These are phyloP conservation scores for Ophiostoma sp. DNA, from an alignment of 2,329 filamentous ascomycete species.

Conservation along the genomic window DNA sequence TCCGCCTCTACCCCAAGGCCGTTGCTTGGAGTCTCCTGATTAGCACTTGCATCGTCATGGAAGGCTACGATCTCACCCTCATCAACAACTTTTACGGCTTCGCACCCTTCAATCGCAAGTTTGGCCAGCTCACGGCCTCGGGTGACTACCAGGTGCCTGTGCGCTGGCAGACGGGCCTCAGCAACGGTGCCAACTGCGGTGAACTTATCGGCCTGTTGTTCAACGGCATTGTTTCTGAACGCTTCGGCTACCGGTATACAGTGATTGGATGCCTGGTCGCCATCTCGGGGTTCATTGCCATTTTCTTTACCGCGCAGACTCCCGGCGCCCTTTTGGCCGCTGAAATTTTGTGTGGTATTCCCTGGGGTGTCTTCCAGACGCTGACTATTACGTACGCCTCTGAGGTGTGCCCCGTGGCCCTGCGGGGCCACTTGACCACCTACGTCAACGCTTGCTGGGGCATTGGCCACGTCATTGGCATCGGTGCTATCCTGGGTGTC, in stretches of 20 bases:
- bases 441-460: slow-evolving; percentile 80
- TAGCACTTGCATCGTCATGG: slow-evolving; percentile 90
- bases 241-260: slow-evolving; percentile 67
- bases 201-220: slow-evolving; percentile 67
- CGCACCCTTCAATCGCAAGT: slow-evolving; percentile 57
- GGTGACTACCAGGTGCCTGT: slow-evolving; percentile 55
- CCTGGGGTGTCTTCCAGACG: slow-evolving; percentile 44
- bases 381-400: slow-evolving; percentile 64
- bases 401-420: slow-evolving; percentile 70
- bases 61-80: slow-evolving; percentile 80
- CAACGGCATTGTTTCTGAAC: slow-evolving; percentile 65
- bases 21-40: slow-evolving; percentile 81
- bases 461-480: slow-evolving; percentile 72
- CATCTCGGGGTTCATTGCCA: slow-evolving; percentile 58
- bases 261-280: slow-evolving; percentile 58
- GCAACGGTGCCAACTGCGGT: slow-evolving; percentile 56
- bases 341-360: slow-evolving; percentile 61
- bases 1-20: slow-evolving; percentile 83
- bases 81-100: slow-evolving; percentile 71
- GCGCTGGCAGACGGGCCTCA: slow-evolving; percentile 63
- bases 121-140: slow-evolving; percentile 49
- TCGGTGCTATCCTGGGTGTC: slow-evolving; percentile 71
- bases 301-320: slow-evolving; percentile 65
- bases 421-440: slow-evolving; percentile 70
- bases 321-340: slow-evolving; percentile 60